Evolutionary conservation across 306 rosid genomes (phyloP), one percentile per base, ranked within the genome.

Genomic region (Cucurbita argyrosperma): DNA sequence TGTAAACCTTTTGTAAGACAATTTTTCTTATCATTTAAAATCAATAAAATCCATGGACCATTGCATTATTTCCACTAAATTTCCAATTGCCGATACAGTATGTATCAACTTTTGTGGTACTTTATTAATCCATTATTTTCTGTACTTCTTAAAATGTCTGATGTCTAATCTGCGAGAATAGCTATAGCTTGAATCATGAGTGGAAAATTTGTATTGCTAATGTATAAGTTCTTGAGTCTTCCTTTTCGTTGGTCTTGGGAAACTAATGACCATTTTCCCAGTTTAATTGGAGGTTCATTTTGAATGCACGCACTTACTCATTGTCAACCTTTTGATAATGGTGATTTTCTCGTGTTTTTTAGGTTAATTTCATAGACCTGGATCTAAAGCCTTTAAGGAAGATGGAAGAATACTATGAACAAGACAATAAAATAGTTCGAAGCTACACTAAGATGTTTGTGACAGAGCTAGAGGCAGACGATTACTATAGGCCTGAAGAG

Each of bases 321-420:
- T 9, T 10, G 7, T 11, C 11, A 61, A 38, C 23, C 18, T 5
- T 45, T 66, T 65, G 16, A 40, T 3, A n/a, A 65, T 43, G 47
- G 40, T 64, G 40, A 50, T 50, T 67, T 64, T 19, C 16, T 19
- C 35, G 16, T 6, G 40, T 12, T 67, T 40, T 40, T 10, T 73
- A 91, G 97, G 96, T 83, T 50, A 75, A 82, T 73, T 89, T 89
- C 81, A 83, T 95, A 43, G 96, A 91, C 83, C 85, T 91, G 86
- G 91, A 95, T 84, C 80, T 95, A 86, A 95, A 95, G 81, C 81
- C 88, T 77, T 65, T 89, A 78, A 82, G 80, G 83, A 94, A 87
- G 82, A 88, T 91, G 91, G 96, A 88, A 86, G 85, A 83, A 72
- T 89, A 91, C 79, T 95, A 84, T 82, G 87, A 88, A 57, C 80